Percentiles rank a stretch among this genome's conserved stretches.
Evolutionary conservation across 2,329 filamentous ascomycete genomes (phyloP).

Genomic region (Sporothrix phasma): DNA sequence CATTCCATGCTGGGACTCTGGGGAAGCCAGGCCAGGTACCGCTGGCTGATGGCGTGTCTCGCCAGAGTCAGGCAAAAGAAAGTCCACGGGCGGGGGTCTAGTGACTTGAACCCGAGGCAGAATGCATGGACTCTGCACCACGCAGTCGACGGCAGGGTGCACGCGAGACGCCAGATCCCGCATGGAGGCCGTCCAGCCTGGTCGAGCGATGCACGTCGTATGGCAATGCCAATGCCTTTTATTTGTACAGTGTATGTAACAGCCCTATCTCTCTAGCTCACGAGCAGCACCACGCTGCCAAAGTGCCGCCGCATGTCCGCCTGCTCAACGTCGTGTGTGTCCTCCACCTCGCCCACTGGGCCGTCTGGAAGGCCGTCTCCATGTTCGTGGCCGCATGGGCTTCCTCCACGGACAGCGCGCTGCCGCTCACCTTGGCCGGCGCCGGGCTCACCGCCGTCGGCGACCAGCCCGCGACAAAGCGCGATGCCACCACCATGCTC

Average conservation of each 20-base stretch:
- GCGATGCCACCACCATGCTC: conserved; percentile 66
- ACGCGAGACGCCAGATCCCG: no score
- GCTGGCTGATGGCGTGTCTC: no score
- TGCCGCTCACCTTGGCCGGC: conserved; percentile 22
- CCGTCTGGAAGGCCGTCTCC: conserved; percentile 84
- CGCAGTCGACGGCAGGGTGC: no score
- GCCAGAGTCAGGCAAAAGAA: no score
- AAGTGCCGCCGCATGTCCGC: conserved; percentile 83
- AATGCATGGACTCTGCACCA: no score
- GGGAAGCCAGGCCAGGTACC: no score
- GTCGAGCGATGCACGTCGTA: no score
- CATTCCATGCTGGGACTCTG: no score
- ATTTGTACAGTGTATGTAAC: background rate
- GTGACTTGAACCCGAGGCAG: no score
- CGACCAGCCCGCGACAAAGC: conserved; percentile 82
- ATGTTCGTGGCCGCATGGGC: conserved; percentile 67
- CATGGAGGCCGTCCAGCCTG: no score
- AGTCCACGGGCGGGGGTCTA: no score
- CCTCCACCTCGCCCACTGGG: conserved; percentile 91
- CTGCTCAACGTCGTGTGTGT: conserved; percentile 92
- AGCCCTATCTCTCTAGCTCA: background rate
- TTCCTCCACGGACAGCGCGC: conserved; percentile 68
- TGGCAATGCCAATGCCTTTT: background rate
- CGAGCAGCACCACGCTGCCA: conserved; percentile 71
- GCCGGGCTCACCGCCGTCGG: conserved; percentile 47